Percentiles rank a stretch among this genome's conserved stretches.
Conservation (phyloP, 345 rosid species). For the Garcia nutans region DNA sequence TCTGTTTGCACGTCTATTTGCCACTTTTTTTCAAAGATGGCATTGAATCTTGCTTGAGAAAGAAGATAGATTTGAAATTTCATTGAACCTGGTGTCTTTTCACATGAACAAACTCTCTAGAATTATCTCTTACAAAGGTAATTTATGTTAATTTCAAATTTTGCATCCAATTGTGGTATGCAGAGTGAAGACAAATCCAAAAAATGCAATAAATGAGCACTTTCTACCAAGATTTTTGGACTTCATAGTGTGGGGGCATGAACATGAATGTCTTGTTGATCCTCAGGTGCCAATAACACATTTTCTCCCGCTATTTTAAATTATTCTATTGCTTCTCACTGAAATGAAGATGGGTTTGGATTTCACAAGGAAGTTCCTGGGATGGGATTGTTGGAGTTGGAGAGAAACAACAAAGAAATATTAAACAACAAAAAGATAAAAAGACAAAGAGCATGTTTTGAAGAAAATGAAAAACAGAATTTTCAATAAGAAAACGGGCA, state of each 20-base stretch:
- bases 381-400: too few species aligned
- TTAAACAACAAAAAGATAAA: too few species aligned
- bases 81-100: constrained; percentile 3
- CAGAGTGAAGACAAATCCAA: constrained; percentile 95
- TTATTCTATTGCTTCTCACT: constrained; percentile 10
- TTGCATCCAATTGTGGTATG: constrained; percentile 19
- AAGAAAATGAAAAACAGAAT: too few species aligned
- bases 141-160: not conserved
- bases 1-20: not conserved
- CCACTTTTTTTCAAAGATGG: not conserved
- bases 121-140: not conserved
- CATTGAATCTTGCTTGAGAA: not conserved
- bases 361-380: constrained; percentile 85
- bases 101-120: not conserved
- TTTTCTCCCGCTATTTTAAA: not conserved
- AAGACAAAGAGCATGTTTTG: too few species aligned
- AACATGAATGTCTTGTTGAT: constrained; percentile 93
- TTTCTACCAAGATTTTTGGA: constrained; percentile 93
- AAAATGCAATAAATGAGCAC: constrained; percentile 97
- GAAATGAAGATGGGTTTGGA: constrained; percentile 38
- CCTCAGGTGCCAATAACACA: constrained; percentile 62
- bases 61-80: not conserved
- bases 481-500: too few species aligned
- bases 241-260: constrained; percentile 97
- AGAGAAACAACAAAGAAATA: too few species aligned